Evolutionary conservation across 768 basidiomycete genomes (phyloP).

Genomic region (Trametes coccinea): DNA sequence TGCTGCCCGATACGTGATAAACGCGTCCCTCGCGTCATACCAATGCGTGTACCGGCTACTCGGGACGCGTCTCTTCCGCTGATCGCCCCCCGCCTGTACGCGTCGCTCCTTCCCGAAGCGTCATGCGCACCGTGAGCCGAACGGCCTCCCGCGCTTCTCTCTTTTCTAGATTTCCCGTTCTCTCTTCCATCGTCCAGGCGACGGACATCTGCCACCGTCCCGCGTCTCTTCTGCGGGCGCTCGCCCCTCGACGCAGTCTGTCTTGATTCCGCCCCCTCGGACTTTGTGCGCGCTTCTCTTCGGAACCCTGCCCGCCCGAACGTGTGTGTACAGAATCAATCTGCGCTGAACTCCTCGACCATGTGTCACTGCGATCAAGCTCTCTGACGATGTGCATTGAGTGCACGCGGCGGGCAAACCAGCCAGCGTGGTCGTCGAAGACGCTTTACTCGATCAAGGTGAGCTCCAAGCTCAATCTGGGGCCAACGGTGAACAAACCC

Average conservation of each 20-base stretch:
- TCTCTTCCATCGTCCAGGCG: conserved; percentile 21
- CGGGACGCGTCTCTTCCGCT: conserved; percentile 20
- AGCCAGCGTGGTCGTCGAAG: neutral
- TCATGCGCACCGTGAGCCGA: conserved; percentile 8
- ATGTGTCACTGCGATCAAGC: conserved; percentile 1
- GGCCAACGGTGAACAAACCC: conserved; percentile 1
- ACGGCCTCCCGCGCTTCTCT: conserved; percentile 15
- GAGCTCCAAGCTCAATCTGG: neutral
- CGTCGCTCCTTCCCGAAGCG: conserved; percentile 13
- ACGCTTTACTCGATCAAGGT: neutral
- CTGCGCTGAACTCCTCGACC: neutral
- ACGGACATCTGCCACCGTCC: conserved; percentile 21
- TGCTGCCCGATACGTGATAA: neutral
- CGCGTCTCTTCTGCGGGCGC: neutral
- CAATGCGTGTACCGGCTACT: neutral
- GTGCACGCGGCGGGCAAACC: neutral
- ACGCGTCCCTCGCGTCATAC: neutral
- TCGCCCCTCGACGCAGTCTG: neutral
- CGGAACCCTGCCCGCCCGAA: conserved; percentile 1
- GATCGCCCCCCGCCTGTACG: conserved; percentile 19
- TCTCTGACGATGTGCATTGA: neutral
- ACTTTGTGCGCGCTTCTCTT: conserved; percentile 12
- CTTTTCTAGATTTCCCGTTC: neutral
- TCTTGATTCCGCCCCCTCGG: conserved; percentile 10
- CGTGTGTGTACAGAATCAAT: neutral